Evolutionary conservation across 345 rosid genomes (phyloP).

Genomic region (Arabidopsis arenosa): DNA sequence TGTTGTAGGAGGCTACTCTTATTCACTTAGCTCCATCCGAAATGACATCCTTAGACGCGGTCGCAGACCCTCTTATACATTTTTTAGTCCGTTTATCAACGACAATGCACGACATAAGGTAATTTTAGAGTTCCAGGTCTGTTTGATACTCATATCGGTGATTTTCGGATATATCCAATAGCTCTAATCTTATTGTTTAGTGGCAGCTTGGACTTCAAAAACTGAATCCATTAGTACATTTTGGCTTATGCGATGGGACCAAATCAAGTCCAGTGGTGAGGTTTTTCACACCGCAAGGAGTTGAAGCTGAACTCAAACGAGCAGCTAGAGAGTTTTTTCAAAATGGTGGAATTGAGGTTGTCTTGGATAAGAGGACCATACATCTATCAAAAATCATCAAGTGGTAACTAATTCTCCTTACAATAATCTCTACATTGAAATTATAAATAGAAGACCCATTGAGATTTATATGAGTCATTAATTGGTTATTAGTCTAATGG

Average conservation of each 20-base stretch:
- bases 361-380: slow-evolving; percentile 66
- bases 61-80: slow-evolving; percentile 62
- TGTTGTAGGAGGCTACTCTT: slow-evolving; percentile 75
- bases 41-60: slow-evolving; percentile 79
- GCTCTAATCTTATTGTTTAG: background rate
- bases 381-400: slow-evolving; percentile 69
- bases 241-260: slow-evolving; percentile 85
- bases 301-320: slow-evolving; percentile 66
- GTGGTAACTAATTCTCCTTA: slow-evolving; percentile 57
- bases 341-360: slow-evolving; percentile 64
- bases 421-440: background rate
- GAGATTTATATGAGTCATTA: background rate
- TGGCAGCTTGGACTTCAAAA: slow-evolving; percentile 61
- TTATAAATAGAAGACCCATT: background rate
- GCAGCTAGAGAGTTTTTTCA: slow-evolving; percentile 79
- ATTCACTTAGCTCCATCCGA: slow-evolving; percentile 61
- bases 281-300: slow-evolving; percentile 74
- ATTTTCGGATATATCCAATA: background rate
- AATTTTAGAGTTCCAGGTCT: slow-evolving; percentile 2
- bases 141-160: background rate
- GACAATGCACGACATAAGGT: slow-evolving; percentile 72
- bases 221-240: slow-evolving; percentile 80
- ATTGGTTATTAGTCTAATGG: background rate
- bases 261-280: slow-evolving; percentile 78
- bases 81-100: slow-evolving; percentile 58